Base-by-base conservation (phyloP, 2,329 filamentous ascomycete genomes). In the Colletotrichum eremochloae region DNA sequence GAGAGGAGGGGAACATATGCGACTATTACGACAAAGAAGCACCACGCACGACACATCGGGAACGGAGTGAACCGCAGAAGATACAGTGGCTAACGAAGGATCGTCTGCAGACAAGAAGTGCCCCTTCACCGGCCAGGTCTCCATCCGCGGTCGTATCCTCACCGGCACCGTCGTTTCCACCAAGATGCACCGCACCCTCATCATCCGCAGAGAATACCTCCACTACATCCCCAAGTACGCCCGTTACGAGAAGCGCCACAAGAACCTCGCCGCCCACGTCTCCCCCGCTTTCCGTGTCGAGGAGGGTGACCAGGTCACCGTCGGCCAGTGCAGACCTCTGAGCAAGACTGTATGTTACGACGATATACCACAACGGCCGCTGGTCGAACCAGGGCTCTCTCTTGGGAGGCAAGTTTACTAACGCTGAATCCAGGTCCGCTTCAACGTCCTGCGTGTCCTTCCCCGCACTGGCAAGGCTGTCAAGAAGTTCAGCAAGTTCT, bases 181-280 rank as follows among this genome's bases (percentile, higher is more conserved):
- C 88, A 99, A 99, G 94, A 99, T 99, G 96, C 96, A 99, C 94
- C 94, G 96, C 88, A 99, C 96, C 82, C 89, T 98, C 85, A 93
- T 99, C 89, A 97, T 99, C 91, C 96, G 96, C 86, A 93, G 96
- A 88, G 96, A 99, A 91, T 99, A 99, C 91, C 94, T 99, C 76
- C 96, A 99, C 91, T 99, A 94, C 89, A 93, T 99, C 85, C 95
- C 95, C 87, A 99, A 99, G 91, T 99, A 99, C 92, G 91, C 94
- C 85, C 94, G 96, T 92, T 99, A 99, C 88, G 97, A 99, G 94
- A 98, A 98, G 93, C 92, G 96, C 86, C 96, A 99, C 94, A 98
- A 98, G 93, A 99, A 99, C 93, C 91, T 99, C 78, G 94, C 96
- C 83, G 96, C 96, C 79, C 96, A 99, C 92, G 96, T 98, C 82